Evolutionary conservation across 352 stramenopile genomes (phyloP).

Genomic region (Pythium phragmitis): DNA sequence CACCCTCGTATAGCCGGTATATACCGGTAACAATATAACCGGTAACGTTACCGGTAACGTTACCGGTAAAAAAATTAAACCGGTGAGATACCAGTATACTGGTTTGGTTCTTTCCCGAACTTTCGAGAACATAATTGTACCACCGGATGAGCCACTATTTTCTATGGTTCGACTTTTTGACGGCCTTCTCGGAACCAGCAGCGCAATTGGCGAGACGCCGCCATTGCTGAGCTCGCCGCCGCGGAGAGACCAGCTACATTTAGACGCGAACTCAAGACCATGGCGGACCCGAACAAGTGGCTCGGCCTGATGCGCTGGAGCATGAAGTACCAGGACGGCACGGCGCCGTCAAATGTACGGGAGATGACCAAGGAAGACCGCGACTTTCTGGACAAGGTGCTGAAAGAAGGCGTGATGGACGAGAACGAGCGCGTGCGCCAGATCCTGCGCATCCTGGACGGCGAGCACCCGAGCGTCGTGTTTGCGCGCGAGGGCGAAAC

Average conservation of each 20-base stretch:
- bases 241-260: neutral
- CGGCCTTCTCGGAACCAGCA: neutral
- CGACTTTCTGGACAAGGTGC: conserved; percentile 77
- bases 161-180: neutral
- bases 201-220: neutral
- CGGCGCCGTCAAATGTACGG: conserved; percentile 53
- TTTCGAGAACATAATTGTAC: conserved; percentile 32
- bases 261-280: conserved; percentile 5
- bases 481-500: conserved; percentile 51
- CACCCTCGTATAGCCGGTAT: no score
- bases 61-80: conserved; percentile 1
- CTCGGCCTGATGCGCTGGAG: conserved; percentile 87
- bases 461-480: conserved; percentile 70
- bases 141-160: conserved; percentile 17
- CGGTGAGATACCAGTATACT: conserved; percentile 10
- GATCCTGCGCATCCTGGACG: conserved; percentile 79
- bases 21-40: neutral
- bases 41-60: neutral
- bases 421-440: conserved; percentile 83
- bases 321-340: conserved; percentile 87
- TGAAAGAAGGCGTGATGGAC: conserved; percentile 84
- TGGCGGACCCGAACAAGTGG: conserved; percentile 84
- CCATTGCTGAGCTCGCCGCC: conserved; percentile 10
- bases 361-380: conserved; percentile 79
- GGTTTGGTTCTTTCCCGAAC: conserved; percentile 20